Conservation (phyloP, 768 basidiomycete species). For the Kockovaella imperatae region DNA sequence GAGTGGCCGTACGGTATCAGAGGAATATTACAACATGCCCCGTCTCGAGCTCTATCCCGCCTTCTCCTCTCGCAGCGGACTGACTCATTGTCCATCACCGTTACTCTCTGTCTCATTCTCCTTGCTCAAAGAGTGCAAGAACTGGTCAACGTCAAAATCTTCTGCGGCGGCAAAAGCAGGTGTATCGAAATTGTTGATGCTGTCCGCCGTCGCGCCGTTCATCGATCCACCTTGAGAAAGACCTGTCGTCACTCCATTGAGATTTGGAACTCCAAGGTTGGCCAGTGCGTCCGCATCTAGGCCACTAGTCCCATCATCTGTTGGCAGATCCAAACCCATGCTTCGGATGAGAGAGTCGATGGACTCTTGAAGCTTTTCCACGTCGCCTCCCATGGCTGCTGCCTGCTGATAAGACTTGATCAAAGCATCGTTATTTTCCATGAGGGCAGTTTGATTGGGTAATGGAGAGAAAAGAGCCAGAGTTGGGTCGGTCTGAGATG, state of each 20-base stretch:
- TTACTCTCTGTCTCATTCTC: constrained; percentile 1
- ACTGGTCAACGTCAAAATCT: constrained; percentile 37
- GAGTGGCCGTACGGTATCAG: no score
- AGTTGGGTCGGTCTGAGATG: constrained; percentile 22
- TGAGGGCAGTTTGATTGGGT: constrained; percentile 34
- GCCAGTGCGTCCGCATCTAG: neutral
- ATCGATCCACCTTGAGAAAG: neutral
- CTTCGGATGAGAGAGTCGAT: constrained; percentile 66
- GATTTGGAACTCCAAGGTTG: neutral
- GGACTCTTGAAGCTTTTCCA: constrained; percentile 60
- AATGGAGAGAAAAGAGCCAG: constrained; percentile 33
- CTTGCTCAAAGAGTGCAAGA: constrained; percentile 20
- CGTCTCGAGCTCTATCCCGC: no score
- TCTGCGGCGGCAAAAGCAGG: no score
- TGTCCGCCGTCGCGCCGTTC: neutral
- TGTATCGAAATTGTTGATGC: constrained; percentile 2
- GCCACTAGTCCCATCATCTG: neutral
- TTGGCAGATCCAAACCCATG: constrained; percentile 58
- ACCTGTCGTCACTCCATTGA: neutral
- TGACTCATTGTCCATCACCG: no score
- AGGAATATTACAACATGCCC: no score
- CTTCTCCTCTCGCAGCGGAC: no score
- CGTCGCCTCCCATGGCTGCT: constrained; percentile 62
- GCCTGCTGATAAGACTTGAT: constrained; percentile 57
- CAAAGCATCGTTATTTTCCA: constrained; percentile 47